Conservation (phyloP, 495 filamentous ascomycete species). For the Copromyces sp. region DNA sequence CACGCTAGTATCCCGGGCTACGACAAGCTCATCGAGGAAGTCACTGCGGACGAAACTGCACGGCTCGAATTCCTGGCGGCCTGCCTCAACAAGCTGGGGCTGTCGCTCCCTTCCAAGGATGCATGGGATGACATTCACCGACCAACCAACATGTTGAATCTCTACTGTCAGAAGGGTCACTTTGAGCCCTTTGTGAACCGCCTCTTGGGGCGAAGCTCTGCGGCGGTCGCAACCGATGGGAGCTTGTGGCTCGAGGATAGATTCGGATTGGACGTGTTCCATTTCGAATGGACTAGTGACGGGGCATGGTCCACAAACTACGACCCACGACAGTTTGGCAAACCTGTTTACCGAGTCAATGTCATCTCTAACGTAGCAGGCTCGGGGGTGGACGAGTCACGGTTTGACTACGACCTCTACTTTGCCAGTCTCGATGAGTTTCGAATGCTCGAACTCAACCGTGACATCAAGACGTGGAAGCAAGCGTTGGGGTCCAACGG, state of each 20-base stretch:
- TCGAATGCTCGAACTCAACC: slow-evolving; percentile 14
- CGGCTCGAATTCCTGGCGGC: slow-evolving; percentile 72
- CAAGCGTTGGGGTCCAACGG: slow-evolving; percentile 11
- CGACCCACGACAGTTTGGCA: background rate
- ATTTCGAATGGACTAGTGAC: background rate
- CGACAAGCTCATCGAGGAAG: slow-evolving; percentile 52
- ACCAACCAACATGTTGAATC: background rate
- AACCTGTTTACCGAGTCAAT: background rate
- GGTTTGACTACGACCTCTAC: slow-evolving; percentile 77
- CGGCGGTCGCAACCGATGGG: background rate
- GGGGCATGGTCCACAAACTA: background rate
- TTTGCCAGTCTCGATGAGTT: slow-evolving; percentile 64
- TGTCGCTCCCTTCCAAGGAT: slow-evolving; percentile 77
- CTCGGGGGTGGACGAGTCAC: background rate
- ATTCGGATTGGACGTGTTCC: background rate
- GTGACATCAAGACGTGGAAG: background rate
- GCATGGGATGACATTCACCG: slow-evolving; percentile 32
- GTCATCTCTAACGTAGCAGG: background rate
- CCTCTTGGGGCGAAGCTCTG: background rate
- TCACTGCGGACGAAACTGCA: slow-evolving; percentile 59
- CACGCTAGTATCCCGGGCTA: slow-evolving; percentile 54
- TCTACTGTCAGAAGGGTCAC: background rate
- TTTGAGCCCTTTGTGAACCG: background rate
- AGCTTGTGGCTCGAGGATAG: background rate
- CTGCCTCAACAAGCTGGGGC: slow-evolving; percentile 70